Evolutionary conservation across 306 rosid species (phyloP), one percentile per base, ranked within the genome.

Genomic region (Albizia julibrissin): DNA sequence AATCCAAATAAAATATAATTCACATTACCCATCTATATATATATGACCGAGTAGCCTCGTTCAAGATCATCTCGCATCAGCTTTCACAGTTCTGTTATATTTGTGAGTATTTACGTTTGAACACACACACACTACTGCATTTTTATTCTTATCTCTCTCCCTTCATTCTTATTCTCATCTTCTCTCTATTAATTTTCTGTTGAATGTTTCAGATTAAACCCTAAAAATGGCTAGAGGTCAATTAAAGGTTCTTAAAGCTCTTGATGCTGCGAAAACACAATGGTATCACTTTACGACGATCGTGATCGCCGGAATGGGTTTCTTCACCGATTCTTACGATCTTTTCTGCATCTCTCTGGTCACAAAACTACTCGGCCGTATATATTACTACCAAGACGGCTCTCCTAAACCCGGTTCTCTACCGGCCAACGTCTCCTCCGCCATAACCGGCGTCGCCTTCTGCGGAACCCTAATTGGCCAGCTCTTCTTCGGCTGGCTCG

Each of bases 371-470:
- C 72, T 67, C 1, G 72, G 72, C 16, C 72, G 72, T 8, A 8
- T 67, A 1, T 67, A 67, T 67, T 67, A 67, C 46, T 67, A 7
- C 72, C 21, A 34, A 33, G 7, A 37, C 0, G 44, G 46, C 46
- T 67, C 72, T 16, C 0, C 46, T 22, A 13, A 3, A 3, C 72
- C 72, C 12, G 72, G 46, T 4, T 34, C 72, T 8, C 72, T 67
- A 12, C 46, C 72, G 0, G 9, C 21, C 26, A 67, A 67, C 46
- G 26, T 67, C 26, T 34, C 72, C 8, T 46, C 72, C 3, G 72
- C 72, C 46, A 67, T 67, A 8, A 67, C n/a, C 27, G 72, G 72
- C 27, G 72, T 67, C 72, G 72, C 72, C 3, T 67, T 67, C 47
- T 67, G 72, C 6, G 72, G 72, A 9, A 67, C 72, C 72, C 72